Base-by-base conservation (phyloP, 805 yeast genomes). In the Clavispora asparagi region DNA sequence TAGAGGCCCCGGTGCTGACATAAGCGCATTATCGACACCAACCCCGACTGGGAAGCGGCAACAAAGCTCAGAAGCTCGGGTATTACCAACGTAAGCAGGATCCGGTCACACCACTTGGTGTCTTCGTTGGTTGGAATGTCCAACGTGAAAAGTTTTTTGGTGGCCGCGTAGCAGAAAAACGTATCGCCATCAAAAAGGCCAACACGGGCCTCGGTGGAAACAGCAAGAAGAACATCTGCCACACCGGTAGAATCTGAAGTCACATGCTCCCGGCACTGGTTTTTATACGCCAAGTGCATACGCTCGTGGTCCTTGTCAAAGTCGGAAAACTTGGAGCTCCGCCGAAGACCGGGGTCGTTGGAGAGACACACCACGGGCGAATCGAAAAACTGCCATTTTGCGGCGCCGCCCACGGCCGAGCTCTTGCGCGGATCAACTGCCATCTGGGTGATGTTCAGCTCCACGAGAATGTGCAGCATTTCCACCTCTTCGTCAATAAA, bases 41-140 rank as follows among this genome's bases (percentile, higher is more conserved):
- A 45, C 1, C 77, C 77, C 47, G 61, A 68, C 41, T 71, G 77
- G 1, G 66, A 53, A 0, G 62, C 71, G 0, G 64, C 73, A 9
- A 71, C 48, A 14, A 63, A 55, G 40, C 67, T 58, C 55, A 63
- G 65, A 25, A 71, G 56, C 43, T 67, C 65, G 1, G 74, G 74
- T 7, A 71, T 62, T 4, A 69, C 42, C 11, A 46, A 55, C 10
- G 70, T 56, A 9, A 71, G 64, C 17, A 70, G 67, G 11, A 71
- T 65, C 12, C 77, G 50, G 46, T 70, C 62, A 38, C 67, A 56
- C 53, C 55, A 63, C 38, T 54, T 53, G 8, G 58, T 55, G 17
- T 70, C 77, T 68, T 8, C 50, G 13, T 35, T 32, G 12, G n/a
- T n/a, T 8, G 45, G 43, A 2, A 47, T 27, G 30, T 41, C 26